These are phyloP conservation scores for Hymenochaete sp. DNA, from an alignment of 1,284 basidiomycete genomes.

Conservation along the genomic window DNA sequence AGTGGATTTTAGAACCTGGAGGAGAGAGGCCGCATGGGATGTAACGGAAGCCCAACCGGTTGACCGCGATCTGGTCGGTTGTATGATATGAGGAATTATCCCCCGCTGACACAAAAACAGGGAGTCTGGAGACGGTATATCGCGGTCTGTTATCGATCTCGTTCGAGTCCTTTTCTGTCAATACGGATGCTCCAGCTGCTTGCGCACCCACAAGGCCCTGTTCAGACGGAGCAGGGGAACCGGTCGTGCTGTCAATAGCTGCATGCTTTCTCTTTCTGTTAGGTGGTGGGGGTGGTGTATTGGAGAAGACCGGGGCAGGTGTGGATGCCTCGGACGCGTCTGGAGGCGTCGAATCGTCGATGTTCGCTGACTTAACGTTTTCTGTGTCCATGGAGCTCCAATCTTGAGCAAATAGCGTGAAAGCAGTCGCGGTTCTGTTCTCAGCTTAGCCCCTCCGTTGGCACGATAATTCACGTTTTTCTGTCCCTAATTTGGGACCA, in stretches of 20 bases:
- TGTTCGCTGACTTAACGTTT: too few relatives aligned
- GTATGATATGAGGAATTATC: conserved; percentile 50
- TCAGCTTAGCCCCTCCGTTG: too few relatives aligned
- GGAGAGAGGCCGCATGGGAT: conserved; percentile 69
- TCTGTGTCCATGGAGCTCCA: too few relatives aligned
- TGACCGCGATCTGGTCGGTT: conserved; percentile 63
- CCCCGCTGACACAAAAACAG: conserved; percentile 48
- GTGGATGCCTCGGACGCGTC: conserved; percentile 32
- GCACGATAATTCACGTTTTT: too few relatives aligned
- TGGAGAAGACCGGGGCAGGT: conserved; percentile 21
- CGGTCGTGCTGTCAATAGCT: conserved; percentile 25
- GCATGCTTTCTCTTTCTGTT: conserved; percentile 36
- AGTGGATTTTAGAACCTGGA: conserved; percentile 49
- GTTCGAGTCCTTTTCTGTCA: conserved; percentile 37
- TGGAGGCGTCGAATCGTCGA: conserved; percentile 23
- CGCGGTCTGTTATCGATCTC: conserved; percentile 59
- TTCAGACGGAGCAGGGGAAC: conserved; percentile 42
- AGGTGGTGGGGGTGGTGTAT: conserved; percentile 15
- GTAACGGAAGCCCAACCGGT: conserved; percentile 74
- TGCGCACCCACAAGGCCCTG: conserved; percentile 19
- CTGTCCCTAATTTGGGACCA: too few relatives aligned
- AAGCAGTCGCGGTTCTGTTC: too few relatives aligned
- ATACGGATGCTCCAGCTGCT: conserved; percentile 32
- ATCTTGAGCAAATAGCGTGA: too few relatives aligned
- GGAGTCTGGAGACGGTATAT: conserved; percentile 62